These are phyloP conservation scores for Phytophthora rubi DNA, from an alignment of 352 stramenopile species.

Conservation along the genomic window DNA sequence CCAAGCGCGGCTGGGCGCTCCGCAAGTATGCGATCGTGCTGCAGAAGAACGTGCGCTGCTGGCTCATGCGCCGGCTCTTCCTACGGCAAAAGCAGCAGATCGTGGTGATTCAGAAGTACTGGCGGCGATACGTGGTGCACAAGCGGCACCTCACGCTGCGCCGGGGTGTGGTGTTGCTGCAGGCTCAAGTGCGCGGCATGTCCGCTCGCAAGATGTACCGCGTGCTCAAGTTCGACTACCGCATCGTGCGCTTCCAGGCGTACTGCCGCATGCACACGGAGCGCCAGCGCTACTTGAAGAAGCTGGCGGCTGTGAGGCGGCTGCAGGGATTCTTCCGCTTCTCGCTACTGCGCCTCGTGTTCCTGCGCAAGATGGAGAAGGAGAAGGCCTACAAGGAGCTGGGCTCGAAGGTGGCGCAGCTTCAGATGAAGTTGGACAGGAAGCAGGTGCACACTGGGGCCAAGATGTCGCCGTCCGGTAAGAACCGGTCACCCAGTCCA, in stretches of 20 bases:
- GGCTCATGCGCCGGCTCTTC: conserved; percentile 63
- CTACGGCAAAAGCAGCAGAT: conserved; percentile 50
- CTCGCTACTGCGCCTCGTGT: conserved; percentile 74
- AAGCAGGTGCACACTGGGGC: conserved; percentile 52
- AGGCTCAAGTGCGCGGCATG: conserved; percentile 67
- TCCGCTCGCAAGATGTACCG: conserved; percentile 67
- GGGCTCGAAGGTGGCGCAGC: conserved; percentile 71
- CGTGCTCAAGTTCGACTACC: conserved; percentile 79
- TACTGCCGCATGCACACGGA: conserved; percentile 65
- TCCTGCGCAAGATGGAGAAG: conserved; percentile 83
- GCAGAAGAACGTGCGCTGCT: conserved; percentile 78
- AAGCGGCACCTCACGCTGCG: conserved; percentile 62
- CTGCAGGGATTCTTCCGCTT: conserved; percentile 86
- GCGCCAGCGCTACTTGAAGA: conserved; percentile 61
- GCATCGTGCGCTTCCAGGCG: conserved; percentile 78
- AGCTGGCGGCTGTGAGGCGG: conserved; percentile 48
- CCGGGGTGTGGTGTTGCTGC: conserved; percentile 58
- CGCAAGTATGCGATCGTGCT: conserved; percentile 76
- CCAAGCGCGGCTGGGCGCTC: conserved; percentile 72
- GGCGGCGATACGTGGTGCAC: conserved; percentile 69
- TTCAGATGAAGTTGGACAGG: conserved; percentile 74
- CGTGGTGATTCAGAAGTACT: conserved; percentile 77
- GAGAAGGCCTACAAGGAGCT: conserved; percentile 80
- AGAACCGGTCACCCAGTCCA: conserved; percentile 33
- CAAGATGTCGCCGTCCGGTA: conserved; percentile 55